Evolutionary conservation across 768 basidiomycete genomes (phyloP).

Genomic region (Tricholomella constricta): DNA sequence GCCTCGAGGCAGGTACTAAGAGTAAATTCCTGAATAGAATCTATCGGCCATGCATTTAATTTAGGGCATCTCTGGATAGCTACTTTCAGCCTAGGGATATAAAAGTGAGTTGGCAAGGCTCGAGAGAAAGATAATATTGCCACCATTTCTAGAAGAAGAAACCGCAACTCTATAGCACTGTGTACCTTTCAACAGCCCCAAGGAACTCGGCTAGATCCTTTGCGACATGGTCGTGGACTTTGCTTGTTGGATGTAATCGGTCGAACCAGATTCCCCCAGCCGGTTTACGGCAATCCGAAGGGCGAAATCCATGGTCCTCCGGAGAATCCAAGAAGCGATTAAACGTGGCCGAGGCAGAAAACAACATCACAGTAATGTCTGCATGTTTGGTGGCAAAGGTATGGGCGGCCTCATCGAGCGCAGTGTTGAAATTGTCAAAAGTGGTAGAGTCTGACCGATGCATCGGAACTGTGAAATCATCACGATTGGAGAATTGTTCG

Average conservation of each 20-base stretch:
- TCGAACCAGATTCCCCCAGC: slow-evolving; percentile 54
- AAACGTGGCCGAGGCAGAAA: slow-evolving; percentile 51
- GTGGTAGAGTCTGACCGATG: neutral
- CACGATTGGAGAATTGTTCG: neutral
- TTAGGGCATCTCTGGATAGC: too few species aligned
- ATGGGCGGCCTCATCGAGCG: slow-evolving; percentile 31
- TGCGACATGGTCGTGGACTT: slow-evolving; percentile 51
- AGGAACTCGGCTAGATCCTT: slow-evolving; percentile 44
- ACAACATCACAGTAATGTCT: slow-evolving; percentile 50
- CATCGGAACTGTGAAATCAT: neutral
- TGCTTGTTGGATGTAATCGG: slow-evolving; percentile 53
- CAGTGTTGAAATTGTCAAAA: slow-evolving; percentile 47
- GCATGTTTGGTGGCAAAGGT: slow-evolving; percentile 41
- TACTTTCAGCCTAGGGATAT: too few species aligned
- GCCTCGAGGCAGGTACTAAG: too few species aligned
- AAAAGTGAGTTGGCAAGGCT: too few species aligned
- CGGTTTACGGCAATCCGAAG: slow-evolving; percentile 29
- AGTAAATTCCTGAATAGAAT: too few species aligned
- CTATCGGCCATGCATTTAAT: too few species aligned
- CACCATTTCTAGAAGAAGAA: too few species aligned
- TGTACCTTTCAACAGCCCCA: slow-evolving; percentile 8
- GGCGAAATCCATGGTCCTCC: slow-evolving; percentile 37
- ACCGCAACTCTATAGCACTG: too few species aligned
- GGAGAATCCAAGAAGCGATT: slow-evolving; percentile 49
- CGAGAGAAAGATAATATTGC: too few species aligned